phyloP scores from a whole-genome alignment of 2,329 filamentous ascomycete species.

The Fusarium sp. region DNA sequence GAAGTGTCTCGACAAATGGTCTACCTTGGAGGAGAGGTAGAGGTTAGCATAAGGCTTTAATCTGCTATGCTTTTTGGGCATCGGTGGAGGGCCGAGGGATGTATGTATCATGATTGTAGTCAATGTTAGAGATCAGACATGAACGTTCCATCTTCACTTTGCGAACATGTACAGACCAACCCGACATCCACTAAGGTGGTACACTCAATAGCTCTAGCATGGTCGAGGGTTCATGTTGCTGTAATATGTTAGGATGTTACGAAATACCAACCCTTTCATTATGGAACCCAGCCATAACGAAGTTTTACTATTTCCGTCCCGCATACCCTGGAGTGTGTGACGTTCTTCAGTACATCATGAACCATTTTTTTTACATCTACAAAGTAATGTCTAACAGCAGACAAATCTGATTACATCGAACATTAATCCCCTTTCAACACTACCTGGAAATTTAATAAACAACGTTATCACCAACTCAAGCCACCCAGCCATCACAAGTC shows the following conservation, averaged over 20 bases:
- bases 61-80: neutral
- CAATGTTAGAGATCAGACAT: constrained; percentile 22
- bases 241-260: no score
- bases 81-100: neutral
- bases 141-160: neutral
- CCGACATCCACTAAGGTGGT: neutral
- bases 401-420: no score
- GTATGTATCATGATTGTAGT: constrained; percentile 27
- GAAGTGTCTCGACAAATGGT: neutral
- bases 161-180: neutral
- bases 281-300: no score
- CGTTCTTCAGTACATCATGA: constrained; percentile 3
- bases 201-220: neutral
- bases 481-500: neutral
- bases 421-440: no score
- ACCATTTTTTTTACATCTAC: neutral
- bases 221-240: no score
- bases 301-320: no score
- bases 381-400: no score
- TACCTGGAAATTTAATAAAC: neutral
- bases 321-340: constrained; percentile 3
- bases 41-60: neutral
- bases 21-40: neutral
- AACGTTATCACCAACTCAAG: neutral
- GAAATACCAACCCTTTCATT: no score